Conservation (phyloP, 495 filamentous ascomycete species). For the Astrothelium subdiscretum region DNA sequence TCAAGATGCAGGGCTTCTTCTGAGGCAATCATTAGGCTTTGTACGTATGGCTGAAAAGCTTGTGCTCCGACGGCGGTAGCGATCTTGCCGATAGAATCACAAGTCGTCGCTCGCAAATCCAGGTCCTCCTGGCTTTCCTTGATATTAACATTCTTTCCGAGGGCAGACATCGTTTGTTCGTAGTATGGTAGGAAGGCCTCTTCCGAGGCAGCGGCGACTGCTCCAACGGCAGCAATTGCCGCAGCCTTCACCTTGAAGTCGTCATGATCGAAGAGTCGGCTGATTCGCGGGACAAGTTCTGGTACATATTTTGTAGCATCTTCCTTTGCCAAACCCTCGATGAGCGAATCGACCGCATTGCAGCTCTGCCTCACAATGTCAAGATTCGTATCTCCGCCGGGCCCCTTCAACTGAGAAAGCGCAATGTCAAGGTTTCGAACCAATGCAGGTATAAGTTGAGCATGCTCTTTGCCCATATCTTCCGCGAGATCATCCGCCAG, state of each 20-base stretch:
- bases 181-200: constrained; percentile 84
- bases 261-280: constrained; percentile 63
- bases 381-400: constrained; percentile 55
- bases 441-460: constrained; percentile 66
- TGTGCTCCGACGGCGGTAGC: constrained; percentile 76
- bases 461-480: constrained; percentile 73
- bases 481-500: constrained; percentile 88
- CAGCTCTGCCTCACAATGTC: constrained; percentile 83
- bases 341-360: constrained; percentile 81
- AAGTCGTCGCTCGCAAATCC: constrained; percentile 75
- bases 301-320: constrained; percentile 70
- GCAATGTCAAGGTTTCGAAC: constrained; percentile 81
- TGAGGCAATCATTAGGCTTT: constrained; percentile 76
- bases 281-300: constrained; percentile 73
- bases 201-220: constrained; percentile 72
- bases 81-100: constrained; percentile 86
- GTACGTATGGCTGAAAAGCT: constrained; percentile 80
- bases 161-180: constrained; percentile 69
- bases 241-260: constrained; percentile 84
- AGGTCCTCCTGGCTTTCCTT: constrained; percentile 87
- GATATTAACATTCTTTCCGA: constrained; percentile 69
- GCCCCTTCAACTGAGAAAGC: constrained; percentile 37
- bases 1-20: constrained; percentile 86
- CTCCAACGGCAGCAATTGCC: constrained; percentile 79
- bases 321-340: constrained; percentile 77